These are phyloP conservation scores for Cadophora sp. DNA, from an alignment of 2,329 filamentous ascomycete species.

Conservation along the genomic window DNA sequence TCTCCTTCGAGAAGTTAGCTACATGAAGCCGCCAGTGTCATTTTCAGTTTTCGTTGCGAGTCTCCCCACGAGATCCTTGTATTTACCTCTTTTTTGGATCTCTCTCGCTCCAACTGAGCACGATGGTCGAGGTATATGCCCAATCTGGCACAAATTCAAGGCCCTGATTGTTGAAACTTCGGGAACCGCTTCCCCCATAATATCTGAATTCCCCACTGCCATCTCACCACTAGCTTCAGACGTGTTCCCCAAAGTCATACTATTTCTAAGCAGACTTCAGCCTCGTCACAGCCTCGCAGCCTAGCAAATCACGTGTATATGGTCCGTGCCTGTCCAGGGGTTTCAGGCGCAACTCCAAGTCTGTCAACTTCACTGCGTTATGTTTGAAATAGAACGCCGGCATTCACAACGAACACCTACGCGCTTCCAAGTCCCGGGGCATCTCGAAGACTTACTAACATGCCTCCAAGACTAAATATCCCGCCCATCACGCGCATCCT, in stretches of 20 bases:
- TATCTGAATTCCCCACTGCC: background rate
- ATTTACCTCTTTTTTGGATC: too few species aligned
- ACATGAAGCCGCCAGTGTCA: too few species aligned
- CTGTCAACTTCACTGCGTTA: constrained; percentile 12
- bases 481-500: constrained; percentile 88
- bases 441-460: constrained; percentile 46
- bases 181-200: background rate
- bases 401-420: background rate
- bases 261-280: background rate
- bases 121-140: too few species aligned
- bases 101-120: too few species aligned
- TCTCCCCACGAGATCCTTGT: too few species aligned
- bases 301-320: background rate
- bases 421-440: background rate
- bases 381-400: background rate
- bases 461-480: constrained; percentile 88
- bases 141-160: too few species aligned
- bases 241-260: background rate
- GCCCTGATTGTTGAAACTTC: too few species aligned
- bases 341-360: constrained; percentile 3
- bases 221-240: background rate
- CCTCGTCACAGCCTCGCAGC: constrained; percentile 7
- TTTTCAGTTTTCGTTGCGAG: too few species aligned
- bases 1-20: too few species aligned
- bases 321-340: constrained; percentile 5